Evolutionary conservation across 2,329 filamentous ascomycete genomes (phyloP), one percentile per base, ranked within the genome.

Genomic region (Fusarium drepaniforme): DNA sequence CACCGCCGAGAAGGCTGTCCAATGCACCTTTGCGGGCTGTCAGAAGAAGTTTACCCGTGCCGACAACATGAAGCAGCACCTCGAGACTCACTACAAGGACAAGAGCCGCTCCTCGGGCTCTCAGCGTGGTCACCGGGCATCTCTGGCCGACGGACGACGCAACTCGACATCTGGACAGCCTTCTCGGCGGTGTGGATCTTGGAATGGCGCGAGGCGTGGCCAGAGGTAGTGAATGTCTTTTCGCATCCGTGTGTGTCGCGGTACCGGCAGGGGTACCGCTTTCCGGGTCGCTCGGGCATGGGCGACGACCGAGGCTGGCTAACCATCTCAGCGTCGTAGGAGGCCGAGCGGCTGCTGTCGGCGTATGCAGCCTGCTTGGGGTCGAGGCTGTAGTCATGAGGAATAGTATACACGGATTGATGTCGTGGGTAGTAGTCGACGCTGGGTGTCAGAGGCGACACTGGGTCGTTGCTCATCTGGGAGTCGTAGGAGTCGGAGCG

Each of bases 41-140:
- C 89, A 90, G 82, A 95, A 95, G 85, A 93, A 93, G 79, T 96
- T 96, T 78, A 95, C 93, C 13, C 92, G 93, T 74, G 92, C 93
- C 77, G 93, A 96, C 86, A 96, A 96, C 86, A 96, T 96, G 93
- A 94, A 95, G 87, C 93, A 95, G 84, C 93, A 96, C 79, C 88
- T 94, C 35, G 90, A 94, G 78, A 95, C 93, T 1, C 93, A 96
- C 82, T 92, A 90, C 83, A 92, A 91, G 82, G 88, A 91, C 73
- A 90, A 89, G 83, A 84, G 84, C 37, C 86, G 88, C 33, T 83
- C 84, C 4, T 84, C 85, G 3, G 77, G 79, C n/a, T 77, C 81
- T 70, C 75, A 81, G 71, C 80, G 82, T 71, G 76, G 77, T 40
- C 79, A 80, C 75, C 79, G 82, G 77, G 64, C 80, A 66, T 77